Conservation (phyloP, 306 rosid species). For the Quercus bicolor region DNA sequence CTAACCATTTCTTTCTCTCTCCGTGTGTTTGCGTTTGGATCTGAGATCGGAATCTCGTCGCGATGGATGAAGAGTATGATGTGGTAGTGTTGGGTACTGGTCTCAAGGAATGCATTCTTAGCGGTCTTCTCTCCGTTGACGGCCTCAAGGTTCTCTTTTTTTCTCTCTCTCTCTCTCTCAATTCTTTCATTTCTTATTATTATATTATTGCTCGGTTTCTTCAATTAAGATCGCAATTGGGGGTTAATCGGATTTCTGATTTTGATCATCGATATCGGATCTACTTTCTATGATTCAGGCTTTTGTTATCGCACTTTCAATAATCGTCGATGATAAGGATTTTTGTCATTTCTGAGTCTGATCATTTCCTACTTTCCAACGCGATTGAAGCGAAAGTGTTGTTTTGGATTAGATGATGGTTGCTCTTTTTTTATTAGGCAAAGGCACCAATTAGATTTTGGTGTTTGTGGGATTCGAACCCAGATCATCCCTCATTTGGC, state of each 20-base stretch:
- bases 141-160: constrained; percentile 73
- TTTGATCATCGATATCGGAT: not conserved
- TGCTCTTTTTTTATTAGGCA: no score
- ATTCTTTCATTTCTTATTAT: not conserved
- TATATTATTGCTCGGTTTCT: not conserved
- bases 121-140: constrained; percentile 99
- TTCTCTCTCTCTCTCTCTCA: not conserved
- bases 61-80: constrained; percentile 90
- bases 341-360: no score
- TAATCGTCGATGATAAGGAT: not conserved
- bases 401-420: no score
- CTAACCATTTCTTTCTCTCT: not conserved
- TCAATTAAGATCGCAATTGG: not conserved
- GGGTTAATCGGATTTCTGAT: not conserved
- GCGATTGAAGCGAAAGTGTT: no score
- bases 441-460: no score
- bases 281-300: not conserved
- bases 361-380: no score
- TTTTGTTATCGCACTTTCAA: not conserved
- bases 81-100: constrained; percentile 91
- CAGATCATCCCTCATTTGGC: no score
- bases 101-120: constrained; percentile 95
- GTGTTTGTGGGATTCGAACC: no score
- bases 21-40: not conserved
- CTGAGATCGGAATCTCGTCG: constrained; percentile 6